Base-by-base conservation (phyloP, 2,329 filamentous ascomycete genomes). In the Neofusicoccum parvum region DNA sequence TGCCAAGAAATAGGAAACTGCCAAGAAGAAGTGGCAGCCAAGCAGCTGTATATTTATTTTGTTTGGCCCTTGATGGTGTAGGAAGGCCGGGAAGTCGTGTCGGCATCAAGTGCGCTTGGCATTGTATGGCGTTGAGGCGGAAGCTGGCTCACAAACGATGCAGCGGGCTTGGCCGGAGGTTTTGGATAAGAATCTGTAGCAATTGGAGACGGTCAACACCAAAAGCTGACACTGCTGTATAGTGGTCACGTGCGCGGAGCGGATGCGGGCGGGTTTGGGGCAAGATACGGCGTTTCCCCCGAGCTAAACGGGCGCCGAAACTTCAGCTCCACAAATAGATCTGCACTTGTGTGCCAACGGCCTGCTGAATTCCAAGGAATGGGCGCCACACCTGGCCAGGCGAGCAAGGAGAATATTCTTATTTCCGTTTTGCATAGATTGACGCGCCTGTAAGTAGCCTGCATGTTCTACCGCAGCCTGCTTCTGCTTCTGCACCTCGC, bases 1-100 rank as follows among this genome's bases (percentile, higher is more conserved):
- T 9, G 68, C 63, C 34, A 78, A 78, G 70, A 72, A 70, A 67
- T 65, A 50, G 50, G 41, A 34, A 37, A 14, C 14, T 17, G 39
- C 54, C 39, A 32, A 43, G 53, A 43, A 37, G 10, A 36, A 5
- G n/a, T 3, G 9, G 41, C 39, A 39, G 11, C 37, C 37, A 39
- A 39, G 37, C 11, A 4, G 37, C 11, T 39, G 11, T 12, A 39
- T 39, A 39, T 60, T 20, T 1, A 34, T n/a, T 48, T 60, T 48
- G 41, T 41, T 15, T 60, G 20, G 39, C n/a, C 32, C 15, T 15
- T 10, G 41, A 20, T 6, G 14, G 6, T 34, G 53, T 23, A 14
- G 36, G 9, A 43, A 6, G 41, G n/a, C 34, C 17, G 34, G 10
- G 27, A 17, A 36, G 54, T 23, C 10, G 32, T 7, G 12, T 5